Evolutionary conservation across 2,329 filamentous ascomycete genomes (phyloP), one percentile per base, ranked within the genome.

Genomic region (Neonectria coccinea): DNA sequence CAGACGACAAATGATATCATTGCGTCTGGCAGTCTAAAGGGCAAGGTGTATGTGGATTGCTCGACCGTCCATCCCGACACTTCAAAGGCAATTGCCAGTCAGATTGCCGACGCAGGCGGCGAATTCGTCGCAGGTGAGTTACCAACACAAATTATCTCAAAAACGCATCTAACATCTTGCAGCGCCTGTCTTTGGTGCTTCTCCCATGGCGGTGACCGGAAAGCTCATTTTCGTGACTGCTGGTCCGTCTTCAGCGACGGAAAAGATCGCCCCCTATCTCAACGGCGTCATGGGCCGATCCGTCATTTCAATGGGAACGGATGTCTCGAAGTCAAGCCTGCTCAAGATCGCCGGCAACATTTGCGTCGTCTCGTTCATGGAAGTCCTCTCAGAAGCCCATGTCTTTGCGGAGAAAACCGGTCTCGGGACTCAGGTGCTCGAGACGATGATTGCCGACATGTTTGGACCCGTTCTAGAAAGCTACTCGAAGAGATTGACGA

Each of bases 331-430:
- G 64, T 76, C 79, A 9, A 79, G 79, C 6, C 66, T 82, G 36
- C 67, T 82, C 56, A 82, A 82, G 69, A 82, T 82, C 67, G 79
- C 79, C 1, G 79, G 80, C 25, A 82, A 82, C 60, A 81, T 82
- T 11, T 70, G 66, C 9, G 69, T 69, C 45, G 63, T 71, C 33
- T 62, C 61, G 11, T 64, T 71, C 22, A 61, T 66, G 68, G 75
- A 77, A 33, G 61, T 77, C 10, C 63, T 77, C 0, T 70, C 70
- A 5, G 75, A 77, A 56, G 74, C 74, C 3, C 75, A 74, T 16
- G 74, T 76, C 8, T 69, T 77, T 36, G 75, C 75, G 2, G 76
- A 77, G 18, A 76, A 75, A 55, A 75, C 71, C 1, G 71, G 74
- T 0, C 62, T 77, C 1, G 72, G 69, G 4, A 66, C 63, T 4